phyloP scores from a whole-genome alignment of 129 eudicot species.

The Calendula officinalis region DNA sequence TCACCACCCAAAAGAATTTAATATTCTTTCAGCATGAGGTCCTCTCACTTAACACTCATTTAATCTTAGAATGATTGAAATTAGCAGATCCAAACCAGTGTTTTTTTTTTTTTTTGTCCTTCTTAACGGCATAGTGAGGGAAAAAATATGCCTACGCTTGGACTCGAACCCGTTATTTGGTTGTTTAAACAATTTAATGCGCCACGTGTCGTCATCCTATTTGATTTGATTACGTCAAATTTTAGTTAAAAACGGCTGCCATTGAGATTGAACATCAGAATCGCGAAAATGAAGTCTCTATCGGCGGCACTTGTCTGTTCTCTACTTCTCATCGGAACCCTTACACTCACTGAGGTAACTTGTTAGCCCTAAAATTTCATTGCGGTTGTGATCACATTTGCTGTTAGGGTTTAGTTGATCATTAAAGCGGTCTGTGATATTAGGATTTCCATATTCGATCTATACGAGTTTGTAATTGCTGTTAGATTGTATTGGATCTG shows the following conservation, averaged over 20 bases:
- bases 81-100: no score
- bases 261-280: neutral
- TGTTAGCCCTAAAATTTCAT: neutral
- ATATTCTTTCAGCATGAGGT: no score
- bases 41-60: no score
- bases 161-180: no score
- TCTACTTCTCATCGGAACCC: constrained; percentile 49
- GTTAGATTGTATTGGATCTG: neutral
- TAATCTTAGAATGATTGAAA: no score
- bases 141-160: no score
- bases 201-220: constrained; percentile 20
- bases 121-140: no score
- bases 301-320: constrained; percentile 37
- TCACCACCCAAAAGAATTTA: no score
- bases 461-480: neutral
- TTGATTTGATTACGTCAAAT: constrained; percentile 16
- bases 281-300: constrained; percentile 24
- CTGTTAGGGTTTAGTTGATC: constrained; percentile 20
- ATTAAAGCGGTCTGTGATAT: constrained; percentile 3
- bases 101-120: no score
- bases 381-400: constrained; percentile 6
- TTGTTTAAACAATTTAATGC: no score
- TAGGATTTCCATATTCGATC: neutral
- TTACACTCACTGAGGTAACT: constrained; percentile 42
- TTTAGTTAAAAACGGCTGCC: constrained; percentile 13